These are phyloP conservation scores for Rutidosis leptorrhynchoides DNA, from an alignment of 129 eudicot species.

Conservation along the genomic window DNA sequence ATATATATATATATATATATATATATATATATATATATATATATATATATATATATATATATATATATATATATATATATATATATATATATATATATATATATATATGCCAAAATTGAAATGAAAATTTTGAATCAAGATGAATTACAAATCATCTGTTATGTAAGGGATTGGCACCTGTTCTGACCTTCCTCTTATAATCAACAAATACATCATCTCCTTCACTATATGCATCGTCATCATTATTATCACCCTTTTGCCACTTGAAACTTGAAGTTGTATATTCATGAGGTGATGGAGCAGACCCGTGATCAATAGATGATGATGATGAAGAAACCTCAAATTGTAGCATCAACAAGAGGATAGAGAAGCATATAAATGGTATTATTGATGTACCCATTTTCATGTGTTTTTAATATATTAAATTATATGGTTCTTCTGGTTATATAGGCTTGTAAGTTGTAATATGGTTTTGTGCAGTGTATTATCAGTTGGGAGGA, in stretches of 20 bases:
- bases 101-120: too few relatives aligned
- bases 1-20: too few relatives aligned
- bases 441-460: not conserved
- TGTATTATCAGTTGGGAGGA: too few relatives aligned
- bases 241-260: not conserved
- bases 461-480: not conserved
- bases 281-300: not conserved
- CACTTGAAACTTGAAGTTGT: not conserved
- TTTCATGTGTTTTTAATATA: not conserved
- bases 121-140: not conserved
- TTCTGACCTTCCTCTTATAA: not conserved
- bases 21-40: too few relatives aligned
- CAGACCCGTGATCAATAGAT: not conserved
- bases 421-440: not conserved
- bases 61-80: too few relatives aligned
- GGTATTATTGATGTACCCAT: not conserved
- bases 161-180: slow-evolving; percentile 1
- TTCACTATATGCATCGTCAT: not conserved
- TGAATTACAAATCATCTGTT: not conserved
- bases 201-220: not conserved
- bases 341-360: not conserved
- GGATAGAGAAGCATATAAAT: not conserved
- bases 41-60: too few relatives aligned
- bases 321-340: not conserved
- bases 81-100: too few relatives aligned